Base-by-base conservation (phyloP, 2,329 filamentous ascomycete species). In the Teratosphaeria zuluensis region DNA sequence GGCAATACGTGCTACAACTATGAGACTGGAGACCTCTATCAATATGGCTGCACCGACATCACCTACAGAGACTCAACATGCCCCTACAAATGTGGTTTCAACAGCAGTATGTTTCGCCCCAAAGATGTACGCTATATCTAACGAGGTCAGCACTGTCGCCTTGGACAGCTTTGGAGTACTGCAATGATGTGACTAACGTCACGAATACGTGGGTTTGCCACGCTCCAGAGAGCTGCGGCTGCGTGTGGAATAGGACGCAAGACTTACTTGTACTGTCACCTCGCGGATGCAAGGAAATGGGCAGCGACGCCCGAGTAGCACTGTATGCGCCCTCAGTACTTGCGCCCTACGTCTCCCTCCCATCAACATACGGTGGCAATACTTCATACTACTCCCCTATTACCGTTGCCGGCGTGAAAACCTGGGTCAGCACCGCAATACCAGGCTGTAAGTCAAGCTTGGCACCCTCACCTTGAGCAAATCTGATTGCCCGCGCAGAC, bases 11-110 rank as follows among this genome's bases (percentile, higher is more conserved):
- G 69, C 58, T 70, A 63, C 55, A 69, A 69, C 46, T 61, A 61
- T 35, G 51, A n/a, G 1, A 68, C 62, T 2, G 68, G 66, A 12
- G 65, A 68, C 52, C 19, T 62, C 11, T 70, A 70, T 38, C 65
- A 70, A 56, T 70, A 71, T 57, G 69, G 67, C n/a, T 71, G 69
- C 56, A 69, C 67, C 1, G 68, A 71, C 57, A 64, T 68, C n/a
- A 64, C 46, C 16, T 71, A 70, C 53, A 42, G 61, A 21, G 67
- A 70, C 55, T 38, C 58, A 19, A 56, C 56, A 1, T 71, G 69
- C 59, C 67, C 68, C 2, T 67, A 63, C 51, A 71, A 71, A 52
- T 70, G 68, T 56, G 66, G 66, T 4, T 68, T 62, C 51, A 64
- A 69, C 56, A 57, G 62, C 3, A 58, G 68, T 69, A 62, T 14